Conservation (phyloP, 768 basidiomycete genomes). For the Termitomyces titanicus region DNA sequence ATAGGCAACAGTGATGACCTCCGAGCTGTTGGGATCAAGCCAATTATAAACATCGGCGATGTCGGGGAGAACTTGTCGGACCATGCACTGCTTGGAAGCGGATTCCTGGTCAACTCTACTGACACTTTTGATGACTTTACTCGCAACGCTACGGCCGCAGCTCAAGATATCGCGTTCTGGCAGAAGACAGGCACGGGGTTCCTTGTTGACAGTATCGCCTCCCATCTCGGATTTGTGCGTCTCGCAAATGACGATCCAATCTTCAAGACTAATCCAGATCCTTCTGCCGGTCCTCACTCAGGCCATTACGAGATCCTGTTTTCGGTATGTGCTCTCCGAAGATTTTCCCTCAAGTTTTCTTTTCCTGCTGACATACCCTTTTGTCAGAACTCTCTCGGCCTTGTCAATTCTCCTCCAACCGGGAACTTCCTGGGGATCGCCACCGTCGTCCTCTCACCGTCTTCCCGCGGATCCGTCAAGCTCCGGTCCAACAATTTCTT, state of each 20-base stretch:
- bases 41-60: conserved; percentile 26
- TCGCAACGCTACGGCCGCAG: neutral
- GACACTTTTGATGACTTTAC: neutral
- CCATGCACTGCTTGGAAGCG: conserved; percentile 17
- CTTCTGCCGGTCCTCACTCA: neutral
- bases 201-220: neutral
- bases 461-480: conserved; percentile 8
- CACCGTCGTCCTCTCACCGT: conserved; percentile 1
- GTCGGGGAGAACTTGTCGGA: conserved; percentile 37
- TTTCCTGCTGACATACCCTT: neutral
- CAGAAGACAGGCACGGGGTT: neutral
- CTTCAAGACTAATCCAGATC: neutral
- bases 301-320: neutral
- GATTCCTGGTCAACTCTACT: neutral
- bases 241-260: neutral
- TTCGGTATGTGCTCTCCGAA: neutral
- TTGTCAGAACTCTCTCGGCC: neutral
- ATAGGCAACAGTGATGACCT: conserved; percentile 24
- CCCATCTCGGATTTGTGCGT: neutral
- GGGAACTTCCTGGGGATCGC: conserved; percentile 7
- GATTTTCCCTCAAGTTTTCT: neutral
- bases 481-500: conserved; percentile 4
- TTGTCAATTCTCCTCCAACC: neutral
- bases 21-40: conserved; percentile 15
- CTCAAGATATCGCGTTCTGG: neutral